Conservation (phyloP, 805 yeast species). For the Starmerella lactis-condensi region DNA sequence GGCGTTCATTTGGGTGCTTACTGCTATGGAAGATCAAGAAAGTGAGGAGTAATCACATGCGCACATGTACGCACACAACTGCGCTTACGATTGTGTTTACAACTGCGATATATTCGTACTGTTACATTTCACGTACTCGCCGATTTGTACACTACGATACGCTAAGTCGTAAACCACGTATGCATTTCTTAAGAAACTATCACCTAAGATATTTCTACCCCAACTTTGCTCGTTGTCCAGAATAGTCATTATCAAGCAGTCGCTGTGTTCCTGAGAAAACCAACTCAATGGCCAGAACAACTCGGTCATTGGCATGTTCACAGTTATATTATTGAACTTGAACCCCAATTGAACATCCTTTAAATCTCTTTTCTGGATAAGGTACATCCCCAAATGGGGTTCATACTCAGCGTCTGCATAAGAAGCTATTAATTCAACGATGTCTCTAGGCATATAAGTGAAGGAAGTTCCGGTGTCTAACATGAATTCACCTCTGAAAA, state of each 20-base stretch:
- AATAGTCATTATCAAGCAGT: slow-evolving; percentile 18
- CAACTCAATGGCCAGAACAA: slow-evolving; percentile 21
- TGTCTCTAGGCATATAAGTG: slow-evolving; percentile 29
- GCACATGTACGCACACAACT: no score
- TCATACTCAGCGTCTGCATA: slow-evolving; percentile 28
- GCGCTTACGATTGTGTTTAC: no score
- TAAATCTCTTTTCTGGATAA: slow-evolving; percentile 23
- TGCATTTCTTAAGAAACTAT: slow-evolving; percentile 36
- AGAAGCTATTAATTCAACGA: slow-evolving; percentile 22
- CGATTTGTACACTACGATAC: slow-evolving; percentile 32
- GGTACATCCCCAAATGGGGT: slow-evolving; percentile 25
- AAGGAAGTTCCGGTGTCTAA: slow-evolving; percentile 43
- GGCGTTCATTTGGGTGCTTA: neutral
- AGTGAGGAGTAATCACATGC: no score
- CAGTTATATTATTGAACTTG: slow-evolving; percentile 33
- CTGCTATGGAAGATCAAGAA: no score
- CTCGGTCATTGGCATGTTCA: slow-evolving; percentile 30
- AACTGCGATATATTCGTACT: no score
- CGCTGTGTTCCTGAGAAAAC: slow-evolving; percentile 15
- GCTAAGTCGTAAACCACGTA: slow-evolving; percentile 44
- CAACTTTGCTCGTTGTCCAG: slow-evolving; percentile 17
- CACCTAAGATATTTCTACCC: slow-evolving; percentile 33
- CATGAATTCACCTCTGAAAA: slow-evolving; percentile 22
- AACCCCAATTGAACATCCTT: slow-evolving; percentile 20
- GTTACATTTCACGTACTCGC: slow-evolving; percentile 15